phyloP scores from a whole-genome alignment of 768 basidiomycete genomes.

The Ramaria rubella region DNA sequence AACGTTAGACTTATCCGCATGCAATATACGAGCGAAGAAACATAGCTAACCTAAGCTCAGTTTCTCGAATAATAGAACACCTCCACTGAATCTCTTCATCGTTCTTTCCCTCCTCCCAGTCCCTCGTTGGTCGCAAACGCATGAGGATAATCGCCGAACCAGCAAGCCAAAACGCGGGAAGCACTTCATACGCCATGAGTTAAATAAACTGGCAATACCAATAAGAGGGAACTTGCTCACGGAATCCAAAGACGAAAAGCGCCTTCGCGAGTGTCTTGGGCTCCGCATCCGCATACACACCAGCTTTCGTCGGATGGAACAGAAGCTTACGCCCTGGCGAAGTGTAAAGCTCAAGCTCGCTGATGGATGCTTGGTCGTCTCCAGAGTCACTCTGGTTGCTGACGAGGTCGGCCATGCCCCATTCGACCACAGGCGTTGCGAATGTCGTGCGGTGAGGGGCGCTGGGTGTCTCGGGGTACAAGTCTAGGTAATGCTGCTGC shows the following conservation, averaged over 20 bases:
- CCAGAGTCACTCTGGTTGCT: background rate
- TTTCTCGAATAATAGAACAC: conserved; percentile 3
- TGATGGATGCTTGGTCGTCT: background rate
- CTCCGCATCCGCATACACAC: background rate
- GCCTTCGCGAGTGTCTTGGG: conserved; percentile 6
- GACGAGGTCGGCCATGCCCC: background rate
- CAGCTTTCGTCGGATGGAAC: background rate
- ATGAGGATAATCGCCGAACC: conserved; percentile 4
- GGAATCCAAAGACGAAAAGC: conserved; percentile 7
- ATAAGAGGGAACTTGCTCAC: background rate
- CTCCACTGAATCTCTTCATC: background rate
- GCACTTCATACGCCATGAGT: background rate
- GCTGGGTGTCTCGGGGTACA: background rate
- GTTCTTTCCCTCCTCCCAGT: conserved; percentile 6
- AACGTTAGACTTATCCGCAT: background rate
- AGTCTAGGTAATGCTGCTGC: background rate
- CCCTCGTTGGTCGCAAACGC: conserved; percentile 4
- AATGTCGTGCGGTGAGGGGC: background rate
- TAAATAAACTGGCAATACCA: background rate
- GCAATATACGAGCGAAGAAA: no score
- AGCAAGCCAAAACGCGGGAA: conserved; percentile 5
- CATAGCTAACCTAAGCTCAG: conserved; percentile 8
- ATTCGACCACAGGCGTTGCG: background rate
- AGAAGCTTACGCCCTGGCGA: background rate
- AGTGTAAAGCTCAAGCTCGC: background rate